Base-by-base conservation (phyloP, 805 yeast species). In the Komagataella pseudopastoris region DNA sequence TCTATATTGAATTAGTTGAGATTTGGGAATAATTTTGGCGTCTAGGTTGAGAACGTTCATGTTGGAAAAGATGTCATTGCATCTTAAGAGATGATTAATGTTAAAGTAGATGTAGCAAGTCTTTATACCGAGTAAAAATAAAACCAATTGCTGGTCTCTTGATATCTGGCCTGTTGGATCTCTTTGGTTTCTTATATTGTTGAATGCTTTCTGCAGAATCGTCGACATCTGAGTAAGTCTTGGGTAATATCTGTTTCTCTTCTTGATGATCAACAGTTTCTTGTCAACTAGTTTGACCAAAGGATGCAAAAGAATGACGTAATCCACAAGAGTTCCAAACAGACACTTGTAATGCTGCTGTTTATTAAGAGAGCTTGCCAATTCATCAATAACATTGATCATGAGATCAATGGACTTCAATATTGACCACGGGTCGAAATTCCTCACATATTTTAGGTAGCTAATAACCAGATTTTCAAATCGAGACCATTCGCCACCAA, bases 21-120 rank as follows among this genome's bases (percentile, higher is more conserved):
- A 62, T 46, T 58, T 67, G 3, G 71, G 60, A 45, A 72, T 78
- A n/a, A 66, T 61, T 3, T 55, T 56, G 50, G 71, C 71, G 45
- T 67, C 69, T 45, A 80, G 63, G 22, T 68, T 65, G 17, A 81
- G 69, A 49, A 71, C 76, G 56, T 75, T 77, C 68, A 81, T 74
- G 60, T 80, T 81, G 39, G 82, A 72, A 58, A 80, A 79, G 45
- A 81, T 78, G 56, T 81, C 80, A 43, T 79, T 72, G 62, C 86
- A 81, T 16, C 79, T 63, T 56, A 79, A 67, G 5, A 85, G 83
- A 30, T 75, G 77, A 30, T 70, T 74, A 20, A 81, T 71, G 45
- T 62, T 65, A 59, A 77, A 77, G 60, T 81, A 81, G 0, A 76
- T 64, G 54, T 65, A 67, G 60, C 83, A 80, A 47, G 81, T 59